phyloP scores from a whole-genome alignment of 176 grass and related monocot genomes.

The Panicum miliaceum region DNA sequence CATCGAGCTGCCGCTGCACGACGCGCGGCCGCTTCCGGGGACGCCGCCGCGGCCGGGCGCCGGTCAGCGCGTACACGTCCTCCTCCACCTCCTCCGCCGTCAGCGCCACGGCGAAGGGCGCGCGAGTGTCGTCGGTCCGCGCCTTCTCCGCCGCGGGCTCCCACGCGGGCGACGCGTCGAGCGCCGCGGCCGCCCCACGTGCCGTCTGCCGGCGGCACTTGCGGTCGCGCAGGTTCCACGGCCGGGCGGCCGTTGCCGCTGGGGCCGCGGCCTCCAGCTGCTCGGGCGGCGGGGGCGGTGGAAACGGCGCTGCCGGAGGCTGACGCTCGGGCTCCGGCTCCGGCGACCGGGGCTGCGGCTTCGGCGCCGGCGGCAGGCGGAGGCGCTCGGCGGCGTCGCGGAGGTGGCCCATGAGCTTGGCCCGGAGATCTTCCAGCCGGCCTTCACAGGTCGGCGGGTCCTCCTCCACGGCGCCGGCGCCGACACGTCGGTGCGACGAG shows the following conservation, averaged over 20 bases:
- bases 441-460: conserved; percentile 18
- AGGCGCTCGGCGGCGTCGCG: conserved; percentile 56
- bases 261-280: not conserved
- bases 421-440: conserved; percentile 56
- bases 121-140: conserved; percentile 25
- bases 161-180: conserved; percentile 20
- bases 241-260: not conserved
- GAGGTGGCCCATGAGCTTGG: conserved; percentile 75
- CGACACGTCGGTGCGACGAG: conserved; percentile 36
- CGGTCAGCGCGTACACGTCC: conserved; percentile 94
- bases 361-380: conserved; percentile 13
- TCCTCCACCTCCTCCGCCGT: conserved; percentile 90
- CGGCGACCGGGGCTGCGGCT: not conserved
- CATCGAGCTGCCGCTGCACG: conserved; percentile 92
- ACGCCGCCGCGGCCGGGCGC: conserved; percentile 81
- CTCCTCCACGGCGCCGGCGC: not conserved
- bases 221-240: conserved; percentile 87
- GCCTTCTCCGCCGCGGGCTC: not conserved
- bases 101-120: conserved; percentile 62
- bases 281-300: not conserved
- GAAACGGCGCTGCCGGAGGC: not conserved
- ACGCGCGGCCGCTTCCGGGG: conserved; percentile 76
- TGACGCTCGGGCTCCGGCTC: not conserved
- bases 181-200: conserved; percentile 11
- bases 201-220: conserved; percentile 45